phyloP scores from a whole-genome alignment of 352 stramenopile genomes.

The Globisporangium nodosum region DNA sequence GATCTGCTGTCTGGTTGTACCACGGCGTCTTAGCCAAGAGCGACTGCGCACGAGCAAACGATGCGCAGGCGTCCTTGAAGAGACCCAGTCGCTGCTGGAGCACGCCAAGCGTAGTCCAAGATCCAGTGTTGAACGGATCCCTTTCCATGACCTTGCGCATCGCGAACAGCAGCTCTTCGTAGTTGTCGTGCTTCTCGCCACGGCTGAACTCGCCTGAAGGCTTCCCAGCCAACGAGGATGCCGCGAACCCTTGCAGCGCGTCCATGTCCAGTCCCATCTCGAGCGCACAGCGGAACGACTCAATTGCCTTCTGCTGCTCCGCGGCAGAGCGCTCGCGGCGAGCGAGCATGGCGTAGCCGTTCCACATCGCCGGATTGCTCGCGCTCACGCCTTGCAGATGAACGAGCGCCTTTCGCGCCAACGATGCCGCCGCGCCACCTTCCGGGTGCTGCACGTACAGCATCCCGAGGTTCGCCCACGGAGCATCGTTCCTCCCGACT shows the following conservation, averaged over 20 bases:
- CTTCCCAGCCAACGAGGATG: conserved; percentile 17
- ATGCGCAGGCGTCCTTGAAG: conserved; percentile 27
- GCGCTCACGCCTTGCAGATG: conserved; percentile 78
- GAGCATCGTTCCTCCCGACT: conserved; percentile 35
- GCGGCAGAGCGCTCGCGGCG: conserved; percentile 26
- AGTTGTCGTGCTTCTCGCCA: conserved; percentile 10
- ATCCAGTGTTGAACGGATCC: conserved; percentile 47
- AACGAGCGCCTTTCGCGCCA: conserved; percentile 77
- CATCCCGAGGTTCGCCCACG: conserved; percentile 85
- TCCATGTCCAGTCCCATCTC: conserved; percentile 71
- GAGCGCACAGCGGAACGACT: conserved; percentile 75
- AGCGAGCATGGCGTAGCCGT: conserved; percentile 77
- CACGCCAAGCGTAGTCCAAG: conserved; percentile 64
- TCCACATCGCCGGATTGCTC: conserved; percentile 84
- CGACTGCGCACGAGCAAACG: conserved; percentile 18
- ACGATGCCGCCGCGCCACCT: conserved; percentile 13
- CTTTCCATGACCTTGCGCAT: conserved; percentile 78
- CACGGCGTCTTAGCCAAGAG: conserved; percentile 8
- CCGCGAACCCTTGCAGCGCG: conserved; percentile 55
- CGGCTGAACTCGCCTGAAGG: conserved; percentile 18
- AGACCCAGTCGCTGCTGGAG: conserved; percentile 53
- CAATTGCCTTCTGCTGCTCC: conserved; percentile 47
- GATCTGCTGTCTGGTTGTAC: not conserved
- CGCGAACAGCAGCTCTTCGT: conserved; percentile 59
- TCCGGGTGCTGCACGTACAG: conserved; percentile 58